Evolutionary conservation across 2,329 filamentous ascomycete species (phyloP).

Genomic region (Botrytis galanthina): DNA sequence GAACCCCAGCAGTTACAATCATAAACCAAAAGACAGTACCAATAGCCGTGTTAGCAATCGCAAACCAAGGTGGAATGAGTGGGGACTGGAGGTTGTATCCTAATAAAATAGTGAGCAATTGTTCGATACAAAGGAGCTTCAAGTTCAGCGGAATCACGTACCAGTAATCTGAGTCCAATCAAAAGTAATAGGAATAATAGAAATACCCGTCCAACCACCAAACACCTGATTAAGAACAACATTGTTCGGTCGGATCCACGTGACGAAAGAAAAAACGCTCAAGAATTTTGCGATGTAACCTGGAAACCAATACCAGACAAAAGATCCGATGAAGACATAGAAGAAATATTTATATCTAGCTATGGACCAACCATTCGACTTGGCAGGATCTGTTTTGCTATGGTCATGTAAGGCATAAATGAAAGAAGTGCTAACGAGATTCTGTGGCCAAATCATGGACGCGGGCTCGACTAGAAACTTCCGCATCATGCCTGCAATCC

Average conservation of each 20-base stretch:
- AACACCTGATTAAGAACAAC: constrained; percentile 70
- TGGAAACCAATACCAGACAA: constrained; percentile 54
- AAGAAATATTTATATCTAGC: constrained; percentile 44
- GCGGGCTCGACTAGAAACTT: constrained; percentile 59
- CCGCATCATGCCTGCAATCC: constrained; percentile 57
- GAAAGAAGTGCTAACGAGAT: constrained; percentile 22
- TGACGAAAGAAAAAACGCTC: constrained; percentile 68
- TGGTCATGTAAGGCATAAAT: constrained; percentile 58
- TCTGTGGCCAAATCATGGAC: constrained; percentile 62
- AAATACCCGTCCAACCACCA: constrained; percentile 63
- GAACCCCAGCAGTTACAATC: constrained; percentile 55
- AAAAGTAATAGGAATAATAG: constrained; percentile 69
- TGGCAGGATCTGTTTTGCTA: constrained; percentile 48
- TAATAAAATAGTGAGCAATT: neutral
- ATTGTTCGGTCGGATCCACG: constrained; percentile 69
- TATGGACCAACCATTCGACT: constrained; percentile 45
- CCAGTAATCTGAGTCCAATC: constrained; percentile 44
- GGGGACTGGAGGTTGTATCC: constrained; percentile 41
- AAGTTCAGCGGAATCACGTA: constrained; percentile 27
- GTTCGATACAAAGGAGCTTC: constrained; percentile 44
- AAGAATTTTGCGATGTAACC: constrained; percentile 65
- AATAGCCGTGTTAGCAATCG: constrained; percentile 70
- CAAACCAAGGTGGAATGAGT: constrained; percentile 65
- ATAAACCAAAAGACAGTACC: constrained; percentile 66
- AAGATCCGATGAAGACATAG: constrained; percentile 44